A percentile compares a stretch with the other conserved stretches of the same genome.
Conservation (phyloP, 371 early-diverging fungal species). For the Zopfochytrium polystomum region DNA sequence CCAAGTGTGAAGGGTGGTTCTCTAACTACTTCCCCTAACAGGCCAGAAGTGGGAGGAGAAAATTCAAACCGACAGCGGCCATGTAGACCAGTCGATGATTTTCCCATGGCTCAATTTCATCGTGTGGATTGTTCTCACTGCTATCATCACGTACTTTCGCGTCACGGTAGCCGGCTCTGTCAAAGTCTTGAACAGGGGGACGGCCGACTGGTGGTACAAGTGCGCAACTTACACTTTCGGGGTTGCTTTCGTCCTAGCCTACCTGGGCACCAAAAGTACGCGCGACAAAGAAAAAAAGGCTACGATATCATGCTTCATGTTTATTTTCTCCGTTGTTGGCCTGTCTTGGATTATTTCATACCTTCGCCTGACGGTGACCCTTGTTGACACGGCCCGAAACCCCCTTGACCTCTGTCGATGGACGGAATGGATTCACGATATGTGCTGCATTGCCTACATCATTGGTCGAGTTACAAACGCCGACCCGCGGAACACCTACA, state of each 20-base stretch:
- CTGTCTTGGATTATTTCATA: slow-evolving; percentile 13
- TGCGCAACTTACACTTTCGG: slow-evolving; percentile 29
- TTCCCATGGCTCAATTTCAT: slow-evolving; percentile 24
- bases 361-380: slow-evolving; percentile 24
- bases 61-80: too few relatives aligned
- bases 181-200: slow-evolving; percentile 23
- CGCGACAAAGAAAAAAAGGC: slow-evolving; percentile 18
- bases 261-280: slow-evolving; percentile 14
- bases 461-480: slow-evolving; percentile 33
- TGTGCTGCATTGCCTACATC: slow-evolving; percentile 24
- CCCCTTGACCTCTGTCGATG: slow-evolving; percentile 37
- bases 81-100: too few relatives aligned
- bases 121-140: slow-evolving; percentile 17
- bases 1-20: too few relatives aligned
- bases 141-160: slow-evolving; percentile 4
- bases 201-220: slow-evolving; percentile 26
- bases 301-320: background rate
- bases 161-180: background rate
- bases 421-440: slow-evolving; percentile 34
- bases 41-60: slow-evolving; percentile 20
- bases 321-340: slow-evolving; percentile 22
- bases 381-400: slow-evolving; percentile 20
- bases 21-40: background rate
- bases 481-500: slow-evolving; percentile 14
- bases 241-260: slow-evolving; percentile 21